Conservation (phyloP, 768 basidiomycete genomes). For the Coprinopsis cinerea region DNA sequence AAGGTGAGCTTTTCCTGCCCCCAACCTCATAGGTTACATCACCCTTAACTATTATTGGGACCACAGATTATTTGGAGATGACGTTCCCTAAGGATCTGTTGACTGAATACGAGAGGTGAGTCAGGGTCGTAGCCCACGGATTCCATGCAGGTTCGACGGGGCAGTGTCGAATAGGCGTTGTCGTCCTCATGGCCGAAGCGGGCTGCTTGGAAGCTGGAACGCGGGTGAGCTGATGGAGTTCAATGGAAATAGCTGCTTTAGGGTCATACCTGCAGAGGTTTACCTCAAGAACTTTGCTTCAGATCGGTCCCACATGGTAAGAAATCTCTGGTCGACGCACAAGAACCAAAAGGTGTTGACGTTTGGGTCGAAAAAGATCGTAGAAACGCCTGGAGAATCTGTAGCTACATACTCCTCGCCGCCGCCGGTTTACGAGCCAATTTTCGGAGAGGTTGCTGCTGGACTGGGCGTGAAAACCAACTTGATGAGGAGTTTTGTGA, state of each 20-base stretch:
- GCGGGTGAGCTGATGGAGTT: slow-evolving; percentile 1
- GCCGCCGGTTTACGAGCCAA: slow-evolving; percentile 44
- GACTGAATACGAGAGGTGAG: slow-evolving; percentile 41
- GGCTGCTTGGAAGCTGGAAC: no score
- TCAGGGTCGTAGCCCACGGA: no score
- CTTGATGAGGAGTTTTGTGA: slow-evolving; percentile 54
- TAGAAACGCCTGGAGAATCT: not conserved
- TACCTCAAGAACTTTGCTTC: slow-evolving; percentile 63
- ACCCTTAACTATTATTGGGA: no score
- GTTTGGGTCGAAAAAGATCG: not conserved
- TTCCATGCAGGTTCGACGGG: not conserved
- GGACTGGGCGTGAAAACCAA: slow-evolving; percentile 40
- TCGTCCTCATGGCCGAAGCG: no score
- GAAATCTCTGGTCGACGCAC: slow-evolving; percentile 9
- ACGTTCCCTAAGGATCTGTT: slow-evolving; percentile 38
- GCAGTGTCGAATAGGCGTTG: not conserved
- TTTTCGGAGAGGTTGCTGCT: slow-evolving; percentile 40
- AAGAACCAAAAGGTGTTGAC: not conserved
- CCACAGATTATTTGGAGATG: slow-evolving; percentile 39
- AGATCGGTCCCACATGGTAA: slow-evolving; percentile 73
- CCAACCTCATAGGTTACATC: not conserved
- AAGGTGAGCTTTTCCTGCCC: slow-evolving; percentile 30
- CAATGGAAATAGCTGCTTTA: slow-evolving; percentile 43
- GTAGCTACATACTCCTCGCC: slow-evolving; percentile 30
- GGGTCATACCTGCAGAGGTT: slow-evolving; percentile 46